Percentiles rank a stretch among this genome's conserved stretches.
Conservation (phyloP, 305 asterid species). For the Ruellia speciosa region DNA sequence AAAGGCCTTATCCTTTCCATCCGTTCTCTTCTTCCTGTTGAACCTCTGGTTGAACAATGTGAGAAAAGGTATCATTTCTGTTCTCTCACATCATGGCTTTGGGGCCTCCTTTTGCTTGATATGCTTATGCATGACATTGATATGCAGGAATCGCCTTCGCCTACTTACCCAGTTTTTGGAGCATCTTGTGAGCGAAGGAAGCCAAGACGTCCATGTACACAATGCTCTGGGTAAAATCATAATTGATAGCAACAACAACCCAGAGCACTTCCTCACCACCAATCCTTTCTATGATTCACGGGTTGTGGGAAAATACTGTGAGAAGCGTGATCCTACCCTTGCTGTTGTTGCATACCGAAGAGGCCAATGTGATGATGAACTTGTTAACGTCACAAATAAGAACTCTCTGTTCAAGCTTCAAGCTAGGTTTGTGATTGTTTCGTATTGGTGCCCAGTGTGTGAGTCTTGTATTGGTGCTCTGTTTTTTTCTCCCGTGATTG, state of each 20-base stretch:
- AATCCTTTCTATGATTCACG: conserved; percentile 97
- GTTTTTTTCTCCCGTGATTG: neutral
- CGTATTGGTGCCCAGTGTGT: neutral
- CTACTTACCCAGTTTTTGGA: conserved; percentile 94
- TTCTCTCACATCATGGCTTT: conserved; percentile 3
- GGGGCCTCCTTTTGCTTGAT: conserved; percentile 7
- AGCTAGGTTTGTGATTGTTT: conserved; percentile 58
- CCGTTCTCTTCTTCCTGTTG: conserved; percentile 98
- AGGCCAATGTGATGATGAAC: conserved; percentile 97
- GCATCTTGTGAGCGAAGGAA: conserved; percentile 99
- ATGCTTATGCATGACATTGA: conserved; percentile 16
- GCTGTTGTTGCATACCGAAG: conserved; percentile 99
- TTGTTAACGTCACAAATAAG: conserved; percentile 87
- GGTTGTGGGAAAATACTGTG: conserved; percentile 97
- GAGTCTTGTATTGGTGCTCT: conserved; percentile 6
- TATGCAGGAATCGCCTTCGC: conserved; percentile 91
- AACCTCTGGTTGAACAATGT: conserved; percentile 96
- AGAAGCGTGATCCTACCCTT: conserved; percentile 99
- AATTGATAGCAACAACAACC: conserved; percentile 94
- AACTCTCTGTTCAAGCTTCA: conserved; percentile 94
- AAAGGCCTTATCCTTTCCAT: conserved; percentile 95
- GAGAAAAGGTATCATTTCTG: conserved; percentile 65
- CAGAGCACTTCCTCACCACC: conserved; percentile 97
- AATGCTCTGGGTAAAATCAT: conserved; percentile 97
- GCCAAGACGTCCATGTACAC: conserved; percentile 99